These are phyloP conservation scores for Mycena sanguinolenta DNA, from an alignment of 768 basidiomycete genomes.

Conservation along the genomic window DNA sequence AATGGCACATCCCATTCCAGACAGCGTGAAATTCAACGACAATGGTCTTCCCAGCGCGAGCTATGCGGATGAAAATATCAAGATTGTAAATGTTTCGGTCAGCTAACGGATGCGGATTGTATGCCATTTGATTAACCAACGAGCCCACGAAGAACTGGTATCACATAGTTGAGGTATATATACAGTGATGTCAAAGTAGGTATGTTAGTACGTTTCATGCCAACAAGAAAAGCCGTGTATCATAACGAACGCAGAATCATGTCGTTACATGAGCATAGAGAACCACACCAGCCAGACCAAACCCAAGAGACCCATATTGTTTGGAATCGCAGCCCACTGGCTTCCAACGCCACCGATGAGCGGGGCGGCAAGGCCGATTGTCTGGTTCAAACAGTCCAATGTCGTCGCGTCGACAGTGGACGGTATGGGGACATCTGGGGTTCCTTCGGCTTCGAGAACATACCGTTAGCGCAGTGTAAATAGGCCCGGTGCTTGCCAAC, in stretches of 20 bases:
- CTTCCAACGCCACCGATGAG: constrained; percentile 33
- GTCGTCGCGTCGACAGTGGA: constrained; percentile 56
- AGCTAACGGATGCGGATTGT: constrained; percentile 56
- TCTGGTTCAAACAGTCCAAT: constrained; percentile 66
- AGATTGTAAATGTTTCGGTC: constrained; percentile 85
- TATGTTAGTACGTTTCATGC: no score
- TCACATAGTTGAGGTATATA: not conserved
- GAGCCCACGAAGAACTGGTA: not conserved
- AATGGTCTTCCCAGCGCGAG: no score
- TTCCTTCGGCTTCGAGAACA: constrained; percentile 40
- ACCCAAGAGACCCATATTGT: constrained; percentile 5
- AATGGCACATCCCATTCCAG: no score
- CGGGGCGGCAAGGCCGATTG: constrained; percentile 56
- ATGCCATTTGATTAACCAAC: constrained; percentile 1
- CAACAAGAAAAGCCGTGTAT: no score
- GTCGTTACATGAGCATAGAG: constrained; percentile 14
- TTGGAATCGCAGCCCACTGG: constrained; percentile 11
- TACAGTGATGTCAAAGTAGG: no score
- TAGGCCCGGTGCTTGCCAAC: not conserved
- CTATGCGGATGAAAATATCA: constrained; percentile 93
- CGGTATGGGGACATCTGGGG: constrained; percentile 60
- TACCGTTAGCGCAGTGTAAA: not conserved
- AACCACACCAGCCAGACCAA: constrained; percentile 28
- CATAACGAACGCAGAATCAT: not conserved
- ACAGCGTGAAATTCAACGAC: no score